Evolutionary conservation across 148 eudicot species (phyloP), one percentile per base, ranked within the genome.

Genomic region (Linanthus parryae): DNA sequence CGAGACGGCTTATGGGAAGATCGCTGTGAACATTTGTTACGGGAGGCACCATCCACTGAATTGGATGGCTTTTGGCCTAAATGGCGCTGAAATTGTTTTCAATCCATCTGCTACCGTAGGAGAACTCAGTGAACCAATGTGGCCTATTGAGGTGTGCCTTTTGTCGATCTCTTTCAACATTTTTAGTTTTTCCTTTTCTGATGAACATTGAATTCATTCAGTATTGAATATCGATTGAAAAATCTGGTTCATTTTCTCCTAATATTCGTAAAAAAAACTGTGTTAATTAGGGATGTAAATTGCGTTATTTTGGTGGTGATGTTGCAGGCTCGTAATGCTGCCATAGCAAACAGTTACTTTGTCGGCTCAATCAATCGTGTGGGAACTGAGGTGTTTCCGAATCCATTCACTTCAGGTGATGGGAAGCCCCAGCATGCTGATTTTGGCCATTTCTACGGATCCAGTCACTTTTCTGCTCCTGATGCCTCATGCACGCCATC

Each of bases 41-140:
- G 98, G 98, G 44, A 87, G 98, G 66, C 98, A 91, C 70, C 95
- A 91, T 72, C 98, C 98, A 55, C 74, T 91, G 54, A 91, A 91
- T 51, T 86, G 98, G 95, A 56, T 87, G 64, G 98, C 90, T 41
- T 91, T 91, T 56, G 98, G 98, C 30, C 77, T 91, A 60, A 91
- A 91, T 75, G 98, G 98, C 29, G 98, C 98, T 24, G 98, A 91
- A 70, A 87, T 91, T 58, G 90, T 91, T 26, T 86, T 91, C 55
- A 91, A 91, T 50, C 98, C 98, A 1, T 86, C 95, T 44, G 98
- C 98, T 41, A 91, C 95, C 48, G 98, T 91, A 66, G 95, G 98
- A 52, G 87, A 81, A 68, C 98, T 91, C 66, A 91, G 95, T 54
- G 98, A 91, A 71, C 98, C 95, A 23, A 91, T 91, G 98, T 91